Percentiles rank a stretch among this genome's conserved stretches.
Evolutionary conservation across 106 monocot species (phyloP).

Genomic region (Amphibolis antarctica): DNA sequence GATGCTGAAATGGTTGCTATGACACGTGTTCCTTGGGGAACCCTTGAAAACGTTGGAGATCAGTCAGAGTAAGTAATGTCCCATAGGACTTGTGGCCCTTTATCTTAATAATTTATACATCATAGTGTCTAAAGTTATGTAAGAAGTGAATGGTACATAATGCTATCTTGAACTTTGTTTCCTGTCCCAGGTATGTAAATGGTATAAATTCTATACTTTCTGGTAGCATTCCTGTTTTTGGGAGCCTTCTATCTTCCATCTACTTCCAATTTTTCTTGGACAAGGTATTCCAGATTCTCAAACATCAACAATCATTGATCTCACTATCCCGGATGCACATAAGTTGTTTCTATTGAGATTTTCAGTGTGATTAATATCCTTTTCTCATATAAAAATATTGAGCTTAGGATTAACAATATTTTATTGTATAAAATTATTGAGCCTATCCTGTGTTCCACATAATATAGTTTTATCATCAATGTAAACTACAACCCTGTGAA

Average conservation of each 20-base stretch:
- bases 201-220: conserved; percentile 84
- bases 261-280: conserved; percentile 99
- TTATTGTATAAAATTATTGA: too few species aligned
- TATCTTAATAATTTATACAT: not conserved
- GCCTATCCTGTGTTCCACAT: too few species aligned
- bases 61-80: conserved; percentile 97
- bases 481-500: too few species aligned
- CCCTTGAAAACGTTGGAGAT: conserved; percentile 95
- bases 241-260: conserved; percentile 71
- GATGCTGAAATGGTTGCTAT: conserved; percentile 96
- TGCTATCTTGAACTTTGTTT: not conserved
- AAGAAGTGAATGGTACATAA: not conserved
- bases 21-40: conserved; percentile 96
- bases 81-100: conserved; percentile 2
- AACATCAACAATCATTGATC: too few species aligned
- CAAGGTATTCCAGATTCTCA: conserved; percentile 35
- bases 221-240: conserved; percentile 77
- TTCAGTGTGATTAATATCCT: not conserved
- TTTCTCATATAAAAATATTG: too few species aligned
- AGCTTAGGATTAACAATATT: too few species aligned
- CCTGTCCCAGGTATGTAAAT: conserved; percentile 81
- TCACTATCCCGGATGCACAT: conserved; percentile 5
- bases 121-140: not conserved
- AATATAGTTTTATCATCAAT: too few species aligned
- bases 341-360: not conserved